Conservation (phyloP, 768 basidiomycete genomes). For the Lepiota venenata region DNA sequence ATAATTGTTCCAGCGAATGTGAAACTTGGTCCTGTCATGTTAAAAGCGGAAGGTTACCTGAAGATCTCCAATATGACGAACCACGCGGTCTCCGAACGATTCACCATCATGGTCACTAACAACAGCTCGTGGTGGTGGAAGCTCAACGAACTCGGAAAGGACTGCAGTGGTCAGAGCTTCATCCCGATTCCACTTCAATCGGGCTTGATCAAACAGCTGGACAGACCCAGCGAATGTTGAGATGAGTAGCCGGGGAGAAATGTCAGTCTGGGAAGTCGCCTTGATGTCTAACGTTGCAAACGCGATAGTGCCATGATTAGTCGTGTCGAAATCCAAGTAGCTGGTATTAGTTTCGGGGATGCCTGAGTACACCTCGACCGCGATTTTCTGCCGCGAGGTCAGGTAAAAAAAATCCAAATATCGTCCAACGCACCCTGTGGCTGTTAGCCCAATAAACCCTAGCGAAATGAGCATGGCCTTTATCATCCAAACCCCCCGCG, state of each 20-base stretch:
- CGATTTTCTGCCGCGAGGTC: conserved; percentile 34
- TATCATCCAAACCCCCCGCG: conserved; percentile 48
- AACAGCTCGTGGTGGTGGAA: conserved; percentile 51
- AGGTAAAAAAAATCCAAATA: conserved; percentile 1
- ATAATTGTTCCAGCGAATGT: background rate
- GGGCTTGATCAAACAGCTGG: conserved; percentile 28
- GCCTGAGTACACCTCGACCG: conserved; percentile 36
- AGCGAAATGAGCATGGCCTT: conserved; percentile 52
- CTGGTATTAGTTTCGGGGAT: background rate
- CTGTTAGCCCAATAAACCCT: conserved; percentile 66
- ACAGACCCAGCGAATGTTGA: conserved; percentile 68
- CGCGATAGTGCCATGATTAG: conserved; percentile 10
- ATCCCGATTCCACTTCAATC: conserved; percentile 74
- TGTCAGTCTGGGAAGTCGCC: background rate
- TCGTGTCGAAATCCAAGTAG: conserved; percentile 10
- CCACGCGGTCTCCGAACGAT: conserved; percentile 44
- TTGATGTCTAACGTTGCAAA: conserved; percentile 10
- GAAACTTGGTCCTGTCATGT: background rate
- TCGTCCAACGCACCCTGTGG: conserved; percentile 38
- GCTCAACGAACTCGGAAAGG: conserved; percentile 69
- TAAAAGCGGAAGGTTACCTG: conserved; percentile 39
- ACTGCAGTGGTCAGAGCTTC: conserved; percentile 68
- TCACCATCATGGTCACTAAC: conserved; percentile 40
- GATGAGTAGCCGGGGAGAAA: conserved; percentile 62
- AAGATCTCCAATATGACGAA: conserved; percentile 56